Evolutionary conservation across 1,284 basidiomycete species (phyloP).

Genomic region (Cryptococcus maquisensis): DNA sequence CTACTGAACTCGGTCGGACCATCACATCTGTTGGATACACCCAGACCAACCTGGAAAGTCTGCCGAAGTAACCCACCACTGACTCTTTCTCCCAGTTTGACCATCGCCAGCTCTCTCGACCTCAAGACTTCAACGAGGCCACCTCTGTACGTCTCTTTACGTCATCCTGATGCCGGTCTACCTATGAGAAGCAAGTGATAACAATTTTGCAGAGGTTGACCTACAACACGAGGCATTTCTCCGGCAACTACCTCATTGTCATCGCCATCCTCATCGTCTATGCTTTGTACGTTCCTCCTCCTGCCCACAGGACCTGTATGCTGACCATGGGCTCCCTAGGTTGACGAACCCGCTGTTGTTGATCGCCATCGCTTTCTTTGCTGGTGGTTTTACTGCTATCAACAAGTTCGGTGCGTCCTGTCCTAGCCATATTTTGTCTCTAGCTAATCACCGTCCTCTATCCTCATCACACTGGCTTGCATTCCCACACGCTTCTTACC

Average conservation of each 20-base stretch:
- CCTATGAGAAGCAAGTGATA: neutral
- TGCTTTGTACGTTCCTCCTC: slow-evolving; percentile 61
- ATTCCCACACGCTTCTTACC: too few relatives aligned
- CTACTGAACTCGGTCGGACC: neutral
- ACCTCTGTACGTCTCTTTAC: slow-evolving; percentile 40
- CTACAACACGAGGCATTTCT: slow-evolving; percentile 87
- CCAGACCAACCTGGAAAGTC: neutral
- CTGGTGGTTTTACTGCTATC: slow-evolving; percentile 84
- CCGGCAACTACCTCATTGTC: slow-evolving; percentile 84
- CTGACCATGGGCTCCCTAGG: slow-evolving; percentile 1
- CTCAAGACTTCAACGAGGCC: slow-evolving; percentile 59
- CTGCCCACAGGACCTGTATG: neutral
- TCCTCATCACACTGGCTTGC: too few relatives aligned
- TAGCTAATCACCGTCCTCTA: too few relatives aligned
- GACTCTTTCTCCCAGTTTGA: slow-evolving; percentile 59
- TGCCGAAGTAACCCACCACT: neutral
- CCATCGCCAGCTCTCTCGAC: slow-evolving; percentile 75
- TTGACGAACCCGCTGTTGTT: slow-evolving; percentile 76
- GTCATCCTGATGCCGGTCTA: neutral
- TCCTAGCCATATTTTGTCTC: neutral
- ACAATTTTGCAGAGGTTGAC: slow-evolving; percentile 64
- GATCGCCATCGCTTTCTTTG: slow-evolving; percentile 78
- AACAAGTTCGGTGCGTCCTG: slow-evolving; percentile 74
- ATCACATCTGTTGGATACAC: neutral
- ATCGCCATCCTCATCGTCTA: slow-evolving; percentile 78